Base-by-base conservation (phyloP, 805 yeast genomes). In the Ogataea minuta region DNA sequence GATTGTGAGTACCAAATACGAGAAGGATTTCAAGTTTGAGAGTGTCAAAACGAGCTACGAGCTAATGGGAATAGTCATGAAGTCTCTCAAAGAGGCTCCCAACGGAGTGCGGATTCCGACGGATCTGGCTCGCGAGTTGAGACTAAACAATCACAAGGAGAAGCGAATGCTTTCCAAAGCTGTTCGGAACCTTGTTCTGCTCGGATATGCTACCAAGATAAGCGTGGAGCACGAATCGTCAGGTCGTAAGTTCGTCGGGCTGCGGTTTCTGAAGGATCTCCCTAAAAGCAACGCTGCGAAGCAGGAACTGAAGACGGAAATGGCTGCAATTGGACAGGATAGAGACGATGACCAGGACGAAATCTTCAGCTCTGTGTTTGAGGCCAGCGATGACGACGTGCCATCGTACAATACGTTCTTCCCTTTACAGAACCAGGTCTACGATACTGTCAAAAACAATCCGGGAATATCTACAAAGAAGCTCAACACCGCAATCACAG, bases 381-480 rank as follows among this genome's bases (percentile, higher is more conserved):
- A 52, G 6, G 41, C 45, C 21, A 59, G 52, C 21, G 59, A 55
- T 15, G 39, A 41, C 8, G 34, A 41, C 6, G 28, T 31, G 3
- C 72, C 76, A 0, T 28, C 56, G 0, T 52, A 73, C 36, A 84
- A 83, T 54, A 57, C 68, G 9, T 68, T 79, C 38, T 81, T 72
- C 48, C 90, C 95, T 0, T 46, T 80, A 0, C 80, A 77, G 26
- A 74, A 70, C 44, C 95, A 87, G 56, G 59, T 85, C 0, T 77
- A 66, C 53, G 77, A 76, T 36, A 41, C 70, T 4, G 48, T 60
- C 1, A 43, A 68, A 4, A 76, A 72, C 0, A 50, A 54, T 0
- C 55, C 58, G 0, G 96, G 95, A 0, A 62, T 77, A 1, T 70
- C 89, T 0, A 72, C 83, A 0, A 77, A 78, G 64, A 79, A 75